These are phyloP conservation scores for Paraglomus occultum DNA, from an alignment of 192 early-diverging fungal species.

Conservation along the genomic window DNA sequence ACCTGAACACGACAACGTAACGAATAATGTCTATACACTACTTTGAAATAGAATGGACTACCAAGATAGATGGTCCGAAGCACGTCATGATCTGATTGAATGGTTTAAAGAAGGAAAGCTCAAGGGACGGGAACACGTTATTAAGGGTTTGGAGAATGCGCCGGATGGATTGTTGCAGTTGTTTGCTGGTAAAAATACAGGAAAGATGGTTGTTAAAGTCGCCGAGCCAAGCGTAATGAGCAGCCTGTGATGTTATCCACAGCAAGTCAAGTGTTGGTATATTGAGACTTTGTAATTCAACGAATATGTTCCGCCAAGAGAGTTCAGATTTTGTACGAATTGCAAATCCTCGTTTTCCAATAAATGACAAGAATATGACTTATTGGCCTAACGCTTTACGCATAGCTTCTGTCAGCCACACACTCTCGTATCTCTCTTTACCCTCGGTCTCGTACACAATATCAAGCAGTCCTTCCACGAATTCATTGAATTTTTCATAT, in stretches of 20 bases:
- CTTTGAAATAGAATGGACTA: conserved; percentile 36
- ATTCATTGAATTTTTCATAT: no score
- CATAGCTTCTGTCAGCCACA: no score
- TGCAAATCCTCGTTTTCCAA: no score
- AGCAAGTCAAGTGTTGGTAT: background rate
- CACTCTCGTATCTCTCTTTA: no score
- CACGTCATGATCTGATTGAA: conserved; percentile 40
- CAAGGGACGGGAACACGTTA: conserved; percentile 39
- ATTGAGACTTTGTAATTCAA: background rate
- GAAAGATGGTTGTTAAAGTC: conserved; percentile 54
- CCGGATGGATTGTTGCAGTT: conserved; percentile 44
- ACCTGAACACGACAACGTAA: conserved; percentile 19
- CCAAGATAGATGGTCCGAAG: conserved; percentile 38
- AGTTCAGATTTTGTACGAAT: background rate
- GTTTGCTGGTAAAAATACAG: conserved; percentile 51
- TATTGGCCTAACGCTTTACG: no score
- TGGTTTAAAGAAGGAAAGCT: conserved; percentile 49
- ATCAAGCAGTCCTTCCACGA: no score
- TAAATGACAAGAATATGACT: no score
- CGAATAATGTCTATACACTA: no score
- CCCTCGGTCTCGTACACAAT: no score
- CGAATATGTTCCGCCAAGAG: background rate
- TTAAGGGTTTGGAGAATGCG: conserved; percentile 53
- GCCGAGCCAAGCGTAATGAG: conserved; percentile 36
- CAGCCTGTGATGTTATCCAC: conserved; percentile 29